Evolutionary conservation across 2,329 filamentous ascomycete genomes (phyloP), one percentile per base, ranked within the genome.

Genomic region (Fusarium albidum): DNA sequence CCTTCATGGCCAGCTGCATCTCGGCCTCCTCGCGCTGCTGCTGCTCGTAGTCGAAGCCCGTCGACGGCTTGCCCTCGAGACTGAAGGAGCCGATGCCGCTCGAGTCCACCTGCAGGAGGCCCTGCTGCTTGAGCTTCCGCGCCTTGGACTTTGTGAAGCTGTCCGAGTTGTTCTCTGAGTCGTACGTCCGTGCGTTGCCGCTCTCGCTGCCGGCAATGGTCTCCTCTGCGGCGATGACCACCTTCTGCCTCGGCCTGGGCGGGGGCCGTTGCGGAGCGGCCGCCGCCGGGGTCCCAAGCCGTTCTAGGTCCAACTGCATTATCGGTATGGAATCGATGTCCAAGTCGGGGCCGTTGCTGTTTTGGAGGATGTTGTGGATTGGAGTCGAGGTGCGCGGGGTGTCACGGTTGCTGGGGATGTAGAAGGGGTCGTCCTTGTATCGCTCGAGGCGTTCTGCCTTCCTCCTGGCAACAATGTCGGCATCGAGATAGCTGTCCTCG

Each of bases 321-420:
- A 99, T 94, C 3, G 95, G 95, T 65, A 99, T 99, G 3, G 91
- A 85, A 73, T 99, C 95, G 35, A 99, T 88, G 69, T 99, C 94
- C 9, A 98, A 77, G 37, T 90, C 89, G 3, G 88, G 86, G 3
- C 87, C 88, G 68, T 94, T 93, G 51, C 85, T 86, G 52, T 81
- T 86, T 52, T 85, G 82, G 4, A 90, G 77, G 51, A 95, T 91
- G 60, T 85, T 90, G 67, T 94, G 90, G 42, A 95, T 87, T 1
- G 91, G 91, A 1, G 90, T 94, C 1, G 89, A 88, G 6, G 83
- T 82, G 28, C 85, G 84, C 5, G 84, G 85, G 1, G 76, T 74
- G n/a, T 75, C 75, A n/a, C n/a, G n/a, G 21, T 78, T 79, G 34
- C 75, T 77, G 29, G 75, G 77, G 67, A 99, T 98, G 69, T 99